Evolutionary conservation across 176 grass and related monocot species (phyloP), one percentile per base, ranked within the genome.

Genomic region (Lolium perenne): DNA sequence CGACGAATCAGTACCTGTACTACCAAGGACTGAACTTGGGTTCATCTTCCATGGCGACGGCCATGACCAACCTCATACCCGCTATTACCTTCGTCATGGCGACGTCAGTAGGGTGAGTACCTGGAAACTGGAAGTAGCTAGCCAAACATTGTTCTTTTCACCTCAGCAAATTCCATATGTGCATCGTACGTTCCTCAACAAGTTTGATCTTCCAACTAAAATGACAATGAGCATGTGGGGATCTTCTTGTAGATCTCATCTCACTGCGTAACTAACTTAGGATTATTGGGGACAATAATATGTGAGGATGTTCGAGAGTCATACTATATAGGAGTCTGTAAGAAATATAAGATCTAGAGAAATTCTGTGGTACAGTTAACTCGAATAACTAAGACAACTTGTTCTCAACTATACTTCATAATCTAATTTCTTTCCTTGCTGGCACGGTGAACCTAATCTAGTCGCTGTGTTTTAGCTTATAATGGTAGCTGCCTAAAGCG

Each of bases 1-100:
- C 95, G 0, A 12, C 69, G 10, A 97, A 89, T 17, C 95, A 91
- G 79, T 90, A 51, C 38, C 11, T 94, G 55, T 94, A 94, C 85
- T 90, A 92, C 73, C 63, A 82, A 74, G 90, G 92, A 1, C 32
- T 97, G 49, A 0, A 79, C 7, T 84, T 91, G 64, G 88, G 85
- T 0, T 93, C 92, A 4, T 89, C 95, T 0, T 97, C 92, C 21
- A 84, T 94, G 89, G 95, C 92, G 10, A 86, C 92, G 55, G 95
- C 95, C 20, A 94, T 97, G 95, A 65, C 22, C 20, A 97, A 94
- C 48, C 41, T 93, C 4, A 82, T 80, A 25, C 95, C 95, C 0
- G 90, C 85, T 10, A 82, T 94, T 74, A 97, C 92, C 38, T 93
- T 97, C 64, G 87, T 94, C 2, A 89, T 97, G 86, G 95, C 92